Base-by-base conservation (phyloP, 495 filamentous ascomycete species). In the Neurospora sublineolata region DNA sequence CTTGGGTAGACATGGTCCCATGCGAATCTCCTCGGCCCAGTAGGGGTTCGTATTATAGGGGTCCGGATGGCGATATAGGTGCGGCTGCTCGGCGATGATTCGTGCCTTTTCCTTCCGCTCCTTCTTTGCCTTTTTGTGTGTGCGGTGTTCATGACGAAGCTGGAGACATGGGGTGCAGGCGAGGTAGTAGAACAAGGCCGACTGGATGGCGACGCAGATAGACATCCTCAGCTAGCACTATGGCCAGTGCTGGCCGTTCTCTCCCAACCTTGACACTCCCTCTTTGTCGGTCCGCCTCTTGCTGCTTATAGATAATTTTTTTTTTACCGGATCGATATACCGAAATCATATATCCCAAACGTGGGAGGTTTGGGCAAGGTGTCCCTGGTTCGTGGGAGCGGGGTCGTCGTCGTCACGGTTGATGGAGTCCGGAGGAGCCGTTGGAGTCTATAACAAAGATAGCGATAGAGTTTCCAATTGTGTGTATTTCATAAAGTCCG, bases 41-140 rank as follows among this genome's bases (percentile, higher is more conserved):
- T 91, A 92, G 64, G 88, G 88, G 75, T 97, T 97, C 37, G 92
- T 95, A 68, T 87, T 88, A 78, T 91, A 94, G 6, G 94, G 90
- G 36, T 89, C 88, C 3, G 94, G 93, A 75, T 97, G 93, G 18
- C 86, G 84, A 77, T 94, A 95, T 7, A 88, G 81, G 38, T 89
- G 86, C 5, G 91, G 91, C 77, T 93, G 87, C 75, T 92, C 87
- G 72, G 84, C 86, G 68, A 91, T 82, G 67, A 87, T 76, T 68
- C 80, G 84, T 60, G 85, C 84, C 75, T 88, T 89, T 72, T 90
- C 85, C 69, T 88, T 84, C 68, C 89, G 83, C 67, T 87, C 85
- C 44, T 75, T 80, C 72, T 86, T 87, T 67, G 90, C 89, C 73
- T 92, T 86, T 75, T 89, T 86, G 78, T 86, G 88, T 69, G 89